A percentile compares a stretch with the other conserved stretches of the same genome.
Conservation (phyloP, 495 filamentous ascomycete genomes). For the Rhypophila decipiens region DNA sequence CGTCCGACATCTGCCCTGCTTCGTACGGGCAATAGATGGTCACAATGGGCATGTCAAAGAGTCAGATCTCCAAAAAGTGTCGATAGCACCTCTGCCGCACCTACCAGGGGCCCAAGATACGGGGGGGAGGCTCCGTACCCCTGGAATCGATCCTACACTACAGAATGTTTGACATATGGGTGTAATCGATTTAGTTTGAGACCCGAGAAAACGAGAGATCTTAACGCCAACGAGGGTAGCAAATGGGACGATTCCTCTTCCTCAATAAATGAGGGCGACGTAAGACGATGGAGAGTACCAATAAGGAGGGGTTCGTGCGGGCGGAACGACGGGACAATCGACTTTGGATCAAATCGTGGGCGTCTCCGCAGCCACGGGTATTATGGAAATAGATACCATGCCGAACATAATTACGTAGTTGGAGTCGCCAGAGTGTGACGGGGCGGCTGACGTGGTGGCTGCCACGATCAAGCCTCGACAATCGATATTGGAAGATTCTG, state of each 20-base stretch:
- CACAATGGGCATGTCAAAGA: no score
- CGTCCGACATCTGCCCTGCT: no score
- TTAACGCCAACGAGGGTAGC: neutral
- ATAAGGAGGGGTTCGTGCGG: no score
- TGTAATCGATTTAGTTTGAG: neutral
- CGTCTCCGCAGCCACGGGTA: conserved; percentile 2
- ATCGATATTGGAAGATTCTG: no score
- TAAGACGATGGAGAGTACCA: neutral
- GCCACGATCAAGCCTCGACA: no score
- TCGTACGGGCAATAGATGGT: no score
- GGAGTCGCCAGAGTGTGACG: no score
- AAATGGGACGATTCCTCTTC: neutral
- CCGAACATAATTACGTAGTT: neutral
- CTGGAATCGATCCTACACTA: conserved; percentile 7
- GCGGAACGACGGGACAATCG: conserved; percentile 4
- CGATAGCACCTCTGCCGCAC: conserved; percentile 1
- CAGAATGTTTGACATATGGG: neutral
- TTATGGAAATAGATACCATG: conserved; percentile 1
- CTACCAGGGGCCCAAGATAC: no score
- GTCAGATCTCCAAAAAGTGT: no score
- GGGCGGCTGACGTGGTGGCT: neutral
- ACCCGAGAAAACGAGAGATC: neutral
- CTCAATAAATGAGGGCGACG: neutral
- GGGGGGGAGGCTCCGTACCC: conserved; percentile 9
- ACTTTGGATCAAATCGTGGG: conserved; percentile 1